These are phyloP conservation scores for Pezizomycotina sp. DNA, from an alignment of 2,329 filamentous ascomycete species.

Conservation along the genomic window DNA sequence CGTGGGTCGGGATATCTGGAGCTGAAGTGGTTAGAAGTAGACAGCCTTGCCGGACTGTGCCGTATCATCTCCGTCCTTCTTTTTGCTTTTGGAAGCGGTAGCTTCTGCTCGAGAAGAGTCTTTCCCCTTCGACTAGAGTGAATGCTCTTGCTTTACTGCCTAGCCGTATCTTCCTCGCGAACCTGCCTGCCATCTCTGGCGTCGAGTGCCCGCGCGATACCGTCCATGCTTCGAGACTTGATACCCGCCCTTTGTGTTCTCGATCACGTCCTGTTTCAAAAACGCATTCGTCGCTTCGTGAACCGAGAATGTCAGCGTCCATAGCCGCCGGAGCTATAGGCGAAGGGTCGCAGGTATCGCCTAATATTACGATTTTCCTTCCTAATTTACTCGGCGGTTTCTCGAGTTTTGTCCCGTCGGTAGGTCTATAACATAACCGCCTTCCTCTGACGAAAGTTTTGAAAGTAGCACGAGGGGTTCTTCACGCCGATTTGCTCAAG, in stretches of 20 bases:
- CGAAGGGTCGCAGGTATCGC: slow-evolving; percentile 21
- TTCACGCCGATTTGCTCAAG: slow-evolving; percentile 15
- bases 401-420: slow-evolving; percentile 20
- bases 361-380: slow-evolving; percentile 23
- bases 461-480: slow-evolving; percentile 22
- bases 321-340: slow-evolving; percentile 17
- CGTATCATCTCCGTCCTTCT: slow-evolving; percentile 1
- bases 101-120: slow-evolving; percentile 2
- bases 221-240: slow-evolving; percentile 19
- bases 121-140: slow-evolving; percentile 1
- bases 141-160: slow-evolving; percentile 9
- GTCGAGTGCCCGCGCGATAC: slow-evolving; percentile 22
- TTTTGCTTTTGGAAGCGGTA: slow-evolving; percentile 13
- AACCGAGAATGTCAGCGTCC: slow-evolving; percentile 21
- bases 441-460: slow-evolving; percentile 6
- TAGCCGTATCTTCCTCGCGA: slow-evolving; percentile 18
- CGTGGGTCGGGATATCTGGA: slow-evolving; percentile 22
- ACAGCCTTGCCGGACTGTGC: slow-evolving; percentile 13
- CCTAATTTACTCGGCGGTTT: slow-evolving; percentile 15
- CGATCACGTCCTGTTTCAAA: slow-evolving; percentile 14
- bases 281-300: slow-evolving; percentile 25
- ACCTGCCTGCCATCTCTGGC: slow-evolving; percentile 23
- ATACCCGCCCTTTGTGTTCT: slow-evolving; percentile 18
- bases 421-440: slow-evolving; percentile 18
- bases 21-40: slow-evolving; percentile 24